Conservation (phyloP, 805 yeast species). For the Wickerhamomyces sydowiorum region DNA sequence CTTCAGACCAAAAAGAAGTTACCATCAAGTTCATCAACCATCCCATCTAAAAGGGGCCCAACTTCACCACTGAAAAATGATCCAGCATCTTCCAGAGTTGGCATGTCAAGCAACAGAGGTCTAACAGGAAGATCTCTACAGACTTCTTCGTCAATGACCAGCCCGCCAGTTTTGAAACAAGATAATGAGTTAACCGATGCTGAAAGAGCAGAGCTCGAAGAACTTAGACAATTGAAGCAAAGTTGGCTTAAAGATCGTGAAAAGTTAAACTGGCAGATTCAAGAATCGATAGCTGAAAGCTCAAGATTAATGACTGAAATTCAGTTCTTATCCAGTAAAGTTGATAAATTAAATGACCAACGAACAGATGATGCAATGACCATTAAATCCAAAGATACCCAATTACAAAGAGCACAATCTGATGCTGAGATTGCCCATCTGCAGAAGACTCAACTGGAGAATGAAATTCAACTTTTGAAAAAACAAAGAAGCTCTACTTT, state of each 20-base stretch:
- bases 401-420: slow-evolving; percentile 49
- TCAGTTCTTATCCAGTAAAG: slow-evolving; percentile 16
- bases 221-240: slow-evolving; percentile 48
- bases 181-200: slow-evolving; percentile 9
- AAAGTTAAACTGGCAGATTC: slow-evolving; percentile 21
- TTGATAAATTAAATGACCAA: slow-evolving; percentile 42
- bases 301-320: slow-evolving; percentile 21
- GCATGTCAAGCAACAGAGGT: slow-evolving; percentile 20
- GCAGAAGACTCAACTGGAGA: slow-evolving; percentile 49
- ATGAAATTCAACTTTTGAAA: slow-evolving; percentile 33
- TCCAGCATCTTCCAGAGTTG: slow-evolving; percentile 20
- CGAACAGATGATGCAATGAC: slow-evolving; percentile 44
- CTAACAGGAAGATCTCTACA: slow-evolving; percentile 39
- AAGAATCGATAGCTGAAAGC: slow-evolving; percentile 24
- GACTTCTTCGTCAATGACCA: slow-evolving; percentile 20
- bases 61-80: slow-evolving; percentile 59
- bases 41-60: slow-evolving; percentile 67
- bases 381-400: slow-evolving; percentile 65
- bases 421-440: slow-evolving; percentile 56
- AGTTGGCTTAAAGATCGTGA: slow-evolving; percentile 26
- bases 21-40: slow-evolving; percentile 20
- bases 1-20: slow-evolving; percentile 2
- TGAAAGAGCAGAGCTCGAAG: slow-evolving; percentile 39
- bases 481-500: slow-evolving; percentile 21
- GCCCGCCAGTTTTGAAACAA: background rate